Percentiles rank a stretch among this genome's conserved stretches.
Conservation (phyloP, 1,284 basidiomycete genomes). For the Taiwanofungus camphoratus region DNA sequence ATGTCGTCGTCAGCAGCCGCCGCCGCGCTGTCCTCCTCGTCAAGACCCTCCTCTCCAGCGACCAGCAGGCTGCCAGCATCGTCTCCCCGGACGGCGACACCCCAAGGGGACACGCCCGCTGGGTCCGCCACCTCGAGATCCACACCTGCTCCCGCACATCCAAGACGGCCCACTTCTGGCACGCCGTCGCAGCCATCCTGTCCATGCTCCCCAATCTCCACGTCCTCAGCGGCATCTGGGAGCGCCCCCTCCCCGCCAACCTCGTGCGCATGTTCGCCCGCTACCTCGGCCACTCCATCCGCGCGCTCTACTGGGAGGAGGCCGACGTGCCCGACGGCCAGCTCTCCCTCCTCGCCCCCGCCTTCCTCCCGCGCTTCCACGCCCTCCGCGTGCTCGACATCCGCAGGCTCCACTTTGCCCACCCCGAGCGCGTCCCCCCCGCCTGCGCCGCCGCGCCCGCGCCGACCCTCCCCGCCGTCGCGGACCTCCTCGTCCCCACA, state of each 20-base stretch:
- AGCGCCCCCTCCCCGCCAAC: slow-evolving; percentile 14
- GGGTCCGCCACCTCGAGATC: slow-evolving; percentile 23
- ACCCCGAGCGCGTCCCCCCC: slow-evolving; percentile 15
- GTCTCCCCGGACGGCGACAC: background rate
- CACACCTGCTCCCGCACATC: slow-evolving; percentile 15
- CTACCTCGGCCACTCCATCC: slow-evolving; percentile 18
- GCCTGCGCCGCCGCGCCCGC: background rate
- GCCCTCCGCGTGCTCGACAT: slow-evolving; percentile 19
- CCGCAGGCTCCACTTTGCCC: slow-evolving; percentile 18
- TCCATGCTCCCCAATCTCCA: slow-evolving; percentile 16
- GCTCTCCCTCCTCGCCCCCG: slow-evolving; percentile 13
- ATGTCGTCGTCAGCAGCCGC: slow-evolving; percentile 28
- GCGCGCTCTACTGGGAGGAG: slow-evolving; percentile 23
- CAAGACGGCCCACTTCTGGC: slow-evolving; percentile 15
- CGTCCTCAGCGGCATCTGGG: slow-evolving; percentile 22
- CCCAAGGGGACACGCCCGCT: slow-evolving; percentile 16
- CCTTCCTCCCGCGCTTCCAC: slow-evolving; percentile 14
- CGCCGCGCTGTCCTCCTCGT: slow-evolving; percentile 15
- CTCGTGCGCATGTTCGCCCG: slow-evolving; percentile 17
- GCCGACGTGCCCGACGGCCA: slow-evolving; percentile 14
- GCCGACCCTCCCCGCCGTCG: slow-evolving; percentile 15
- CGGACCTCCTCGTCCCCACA: slow-evolving; percentile 17
- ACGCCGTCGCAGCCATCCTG: slow-evolving; percentile 14
- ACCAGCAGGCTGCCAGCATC: background rate
- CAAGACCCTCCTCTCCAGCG: slow-evolving; percentile 17